These are phyloP conservation scores for Heterobasidion occidentale DNA, from an alignment of 1,284 basidiomycete genomes.

Conservation along the genomic window DNA sequence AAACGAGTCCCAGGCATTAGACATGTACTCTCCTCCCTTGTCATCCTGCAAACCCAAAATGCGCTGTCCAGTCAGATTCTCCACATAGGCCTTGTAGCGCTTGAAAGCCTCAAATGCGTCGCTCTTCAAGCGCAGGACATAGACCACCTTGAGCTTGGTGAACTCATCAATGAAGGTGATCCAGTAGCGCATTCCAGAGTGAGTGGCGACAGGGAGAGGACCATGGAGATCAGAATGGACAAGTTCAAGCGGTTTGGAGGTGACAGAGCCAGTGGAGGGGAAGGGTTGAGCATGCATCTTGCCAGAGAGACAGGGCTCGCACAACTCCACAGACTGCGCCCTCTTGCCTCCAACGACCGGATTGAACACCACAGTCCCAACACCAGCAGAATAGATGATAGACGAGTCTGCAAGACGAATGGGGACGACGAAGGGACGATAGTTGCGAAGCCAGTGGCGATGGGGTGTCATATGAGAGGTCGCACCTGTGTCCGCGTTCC, in stretches of 20 bases:
- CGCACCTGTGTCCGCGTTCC: constrained; percentile 27
- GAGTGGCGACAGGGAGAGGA: not conserved
- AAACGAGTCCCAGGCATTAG: no score
- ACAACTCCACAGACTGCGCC: constrained; percentile 9
- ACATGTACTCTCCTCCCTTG: no score
- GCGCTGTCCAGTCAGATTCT: no score
- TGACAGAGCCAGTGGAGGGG: not conserved
- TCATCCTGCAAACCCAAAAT: no score
- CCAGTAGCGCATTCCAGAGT: not conserved
- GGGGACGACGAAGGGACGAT: constrained; percentile 15
- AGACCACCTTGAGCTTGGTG: not conserved
- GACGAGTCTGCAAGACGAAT: constrained; percentile 23
- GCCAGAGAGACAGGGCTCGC: constrained; percentile 8
- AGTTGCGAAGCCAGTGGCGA: constrained; percentile 18
- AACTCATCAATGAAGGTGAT: not conserved
- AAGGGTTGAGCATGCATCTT: not conserved
- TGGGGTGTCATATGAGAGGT: constrained; percentile 27
- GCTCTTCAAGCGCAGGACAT: not conserved
- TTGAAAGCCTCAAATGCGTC: not conserved
- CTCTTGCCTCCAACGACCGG: constrained; percentile 15
- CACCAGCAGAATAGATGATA: constrained; percentile 21
- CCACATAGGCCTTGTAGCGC: no score
- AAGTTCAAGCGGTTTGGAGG: not conserved
- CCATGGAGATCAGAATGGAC: not conserved
- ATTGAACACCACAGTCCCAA: constrained; percentile 23